phyloP scores from a whole-genome alignment of 495 filamentous ascomycete species.

The Lasiosphaeria ovina region DNA sequence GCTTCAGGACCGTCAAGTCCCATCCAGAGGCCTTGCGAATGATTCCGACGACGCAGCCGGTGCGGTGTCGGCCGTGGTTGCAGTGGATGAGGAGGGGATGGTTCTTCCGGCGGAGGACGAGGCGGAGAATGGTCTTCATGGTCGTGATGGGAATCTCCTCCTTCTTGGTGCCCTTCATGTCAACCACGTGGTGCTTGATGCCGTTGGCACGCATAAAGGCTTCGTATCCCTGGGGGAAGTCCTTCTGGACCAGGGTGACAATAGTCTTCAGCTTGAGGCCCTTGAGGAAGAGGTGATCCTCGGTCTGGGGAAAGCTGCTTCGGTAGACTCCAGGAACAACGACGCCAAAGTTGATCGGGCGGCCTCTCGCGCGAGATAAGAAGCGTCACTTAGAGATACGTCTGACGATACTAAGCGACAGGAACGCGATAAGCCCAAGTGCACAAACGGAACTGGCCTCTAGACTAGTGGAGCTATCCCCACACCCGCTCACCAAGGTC shows the following conservation, averaged over 20 bases:
- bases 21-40: conserved; percentile 65
- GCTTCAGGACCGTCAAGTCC: conserved; percentile 56
- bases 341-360: conserved; percentile 64
- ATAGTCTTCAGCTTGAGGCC: conserved; percentile 68
- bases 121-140: conserved; percentile 60
- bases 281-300: conserved; percentile 64
- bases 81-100: conserved; percentile 82
- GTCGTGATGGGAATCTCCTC: conserved; percentile 56
- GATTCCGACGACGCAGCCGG: conserved; percentile 74
- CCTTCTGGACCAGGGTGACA: conserved; percentile 73
- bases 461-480: background rate
- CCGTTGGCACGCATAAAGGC: conserved; percentile 59
- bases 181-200: conserved; percentile 67
- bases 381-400: background rate
- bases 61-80: conserved; percentile 86
- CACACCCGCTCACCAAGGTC: background rate
- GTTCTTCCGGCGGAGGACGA: conserved; percentile 64
- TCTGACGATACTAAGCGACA: background rate
- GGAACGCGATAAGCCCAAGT: background rate
- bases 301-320: conserved; percentile 66
- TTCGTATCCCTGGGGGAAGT: conserved; percentile 53
- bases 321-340: conserved; percentile 69
- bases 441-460: background rate
- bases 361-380: conserved; percentile 9
- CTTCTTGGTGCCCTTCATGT: conserved; percentile 77